Evolutionary conservation across 495 filamentous ascomycete species (phyloP).

Genomic region (Parmelia sp.): DNA sequence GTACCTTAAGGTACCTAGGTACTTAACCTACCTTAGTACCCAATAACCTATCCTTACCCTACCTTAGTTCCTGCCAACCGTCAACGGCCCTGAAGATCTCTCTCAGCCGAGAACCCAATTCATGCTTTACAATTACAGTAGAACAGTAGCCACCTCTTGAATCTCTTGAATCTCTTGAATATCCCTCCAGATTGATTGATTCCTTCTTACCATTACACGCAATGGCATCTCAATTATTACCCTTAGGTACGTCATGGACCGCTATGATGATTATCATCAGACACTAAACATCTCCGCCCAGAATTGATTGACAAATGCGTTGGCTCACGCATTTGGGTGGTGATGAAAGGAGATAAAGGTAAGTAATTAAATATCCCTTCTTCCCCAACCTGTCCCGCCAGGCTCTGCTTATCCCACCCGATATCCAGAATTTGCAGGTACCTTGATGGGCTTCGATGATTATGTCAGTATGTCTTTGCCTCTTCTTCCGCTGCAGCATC

Average conservation of each 20-base stretch:
- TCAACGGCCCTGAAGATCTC: too few relatives aligned
- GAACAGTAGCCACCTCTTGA: too few relatives aligned
- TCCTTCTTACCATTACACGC: too few relatives aligned
- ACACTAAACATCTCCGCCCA: constrained; percentile 30
- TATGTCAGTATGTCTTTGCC: constrained; percentile 83
- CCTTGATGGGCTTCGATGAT: constrained; percentile 91
- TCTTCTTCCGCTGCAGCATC: neutral
- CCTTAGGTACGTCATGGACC: constrained; percentile 15
- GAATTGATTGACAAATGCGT: constrained; percentile 99
- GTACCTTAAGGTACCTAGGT: too few relatives aligned
- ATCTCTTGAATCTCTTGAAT: neutral
- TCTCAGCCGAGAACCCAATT: too few relatives aligned
- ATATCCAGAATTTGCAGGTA: constrained; percentile 80
- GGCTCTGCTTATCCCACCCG: neutral
- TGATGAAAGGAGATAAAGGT: constrained; percentile 99
- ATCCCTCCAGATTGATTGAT: too few relatives aligned
- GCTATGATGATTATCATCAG: neutral
- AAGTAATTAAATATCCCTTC: constrained; percentile 17
- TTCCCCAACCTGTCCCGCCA: neutral
- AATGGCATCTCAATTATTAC: constrained; percentile 20
- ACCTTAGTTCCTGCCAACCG: too few relatives aligned
- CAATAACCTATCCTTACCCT: too few relatives aligned
- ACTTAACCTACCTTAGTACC: too few relatives aligned
- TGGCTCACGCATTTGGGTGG: constrained; percentile 93
- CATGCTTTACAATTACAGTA: too few relatives aligned